A percentile compares a stretch with the other conserved stretches of the same genome.
Conservation (phyloP, 2,329 filamentous ascomycete genomes). For the Pezicula carpinea region DNA sequence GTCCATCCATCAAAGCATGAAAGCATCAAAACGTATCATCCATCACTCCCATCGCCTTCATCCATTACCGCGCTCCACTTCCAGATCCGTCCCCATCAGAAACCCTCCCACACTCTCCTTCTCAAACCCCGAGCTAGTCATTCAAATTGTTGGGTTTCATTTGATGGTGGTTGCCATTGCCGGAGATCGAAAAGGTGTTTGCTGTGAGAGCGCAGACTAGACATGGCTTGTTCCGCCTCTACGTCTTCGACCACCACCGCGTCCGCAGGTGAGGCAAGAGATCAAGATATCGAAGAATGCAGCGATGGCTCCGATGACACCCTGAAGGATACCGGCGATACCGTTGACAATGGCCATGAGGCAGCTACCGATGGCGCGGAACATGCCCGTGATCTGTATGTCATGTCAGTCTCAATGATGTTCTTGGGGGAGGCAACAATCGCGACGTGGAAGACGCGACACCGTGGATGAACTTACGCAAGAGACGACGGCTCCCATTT, state of each 20-base stretch:
- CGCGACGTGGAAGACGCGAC: background rate
- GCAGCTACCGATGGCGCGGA: conserved; percentile 27
- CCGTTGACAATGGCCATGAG: conserved; percentile 48
- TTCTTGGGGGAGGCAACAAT: conserved; percentile 6
- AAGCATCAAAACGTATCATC: background rate
- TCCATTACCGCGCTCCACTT: background rate
- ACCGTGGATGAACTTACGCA: conserved; percentile 22
- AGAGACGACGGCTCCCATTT: conserved; percentile 33
- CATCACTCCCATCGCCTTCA: background rate
- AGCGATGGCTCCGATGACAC: conserved; percentile 27
- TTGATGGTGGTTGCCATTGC: background rate
- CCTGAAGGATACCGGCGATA: conserved; percentile 36
- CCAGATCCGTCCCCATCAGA: background rate
- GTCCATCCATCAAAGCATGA: background rate
- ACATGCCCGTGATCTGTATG: conserved; percentile 24
- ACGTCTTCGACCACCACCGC: conserved; percentile 22
- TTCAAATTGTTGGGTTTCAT: background rate
- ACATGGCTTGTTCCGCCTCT: conserved; percentile 14
- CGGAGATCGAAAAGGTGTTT: background rate
- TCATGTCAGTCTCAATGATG: background rate
- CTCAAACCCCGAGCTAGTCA: no score
- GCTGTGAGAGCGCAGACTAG: conserved; percentile 7
- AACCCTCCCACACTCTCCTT: background rate
- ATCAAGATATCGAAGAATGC: conserved; percentile 32
- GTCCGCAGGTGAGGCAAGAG: conserved; percentile 32